These are phyloP conservation scores for Ustilaginoidea virens DNA, from an alignment of 2,329 filamentous ascomycete genomes.

Conservation along the genomic window DNA sequence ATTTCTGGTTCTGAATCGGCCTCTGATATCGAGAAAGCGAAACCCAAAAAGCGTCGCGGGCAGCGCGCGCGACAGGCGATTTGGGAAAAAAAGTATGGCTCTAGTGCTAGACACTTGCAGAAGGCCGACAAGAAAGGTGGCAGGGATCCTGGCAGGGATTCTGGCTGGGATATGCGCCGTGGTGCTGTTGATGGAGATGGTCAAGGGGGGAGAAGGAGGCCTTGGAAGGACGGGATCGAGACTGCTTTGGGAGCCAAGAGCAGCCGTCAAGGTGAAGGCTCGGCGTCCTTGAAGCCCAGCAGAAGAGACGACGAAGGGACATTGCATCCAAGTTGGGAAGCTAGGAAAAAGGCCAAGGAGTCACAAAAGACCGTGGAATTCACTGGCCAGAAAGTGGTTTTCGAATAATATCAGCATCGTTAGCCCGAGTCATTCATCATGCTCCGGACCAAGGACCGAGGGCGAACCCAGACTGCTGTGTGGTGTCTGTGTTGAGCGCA, in stretches of 20 bases:
- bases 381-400: conserved; percentile 11
- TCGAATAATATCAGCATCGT: conserved; percentile 7
- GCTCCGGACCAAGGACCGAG: too few species aligned
- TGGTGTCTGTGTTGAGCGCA: too few species aligned
- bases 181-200: conserved; percentile 34
- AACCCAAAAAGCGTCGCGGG: conserved; percentile 57
- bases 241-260: conserved; percentile 16
- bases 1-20: conserved; percentile 59
- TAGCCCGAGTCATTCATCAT: not conserved
- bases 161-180: conserved; percentile 42
- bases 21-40: conserved; percentile 49
- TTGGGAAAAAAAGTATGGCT: conserved; percentile 67
- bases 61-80: conserved; percentile 67
- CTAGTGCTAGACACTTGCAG: conserved; percentile 50
- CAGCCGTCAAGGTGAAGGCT: conserved; percentile 2
- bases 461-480: too few species aligned
- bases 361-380: conserved; percentile 8
- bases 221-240: conserved; percentile 37
- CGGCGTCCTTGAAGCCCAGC: conserved; percentile 15
- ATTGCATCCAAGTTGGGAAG: conserved; percentile 29
- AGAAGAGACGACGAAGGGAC: conserved; percentile 32
- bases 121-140: conserved; percentile 18
- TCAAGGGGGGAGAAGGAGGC: conserved; percentile 19
- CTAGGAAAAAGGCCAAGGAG: conserved; percentile 11
- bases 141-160: conserved; percentile 28